phyloP scores from a whole-genome alignment of 2,329 filamentous ascomycete species.

The Podosphaera aphanis region DNA sequence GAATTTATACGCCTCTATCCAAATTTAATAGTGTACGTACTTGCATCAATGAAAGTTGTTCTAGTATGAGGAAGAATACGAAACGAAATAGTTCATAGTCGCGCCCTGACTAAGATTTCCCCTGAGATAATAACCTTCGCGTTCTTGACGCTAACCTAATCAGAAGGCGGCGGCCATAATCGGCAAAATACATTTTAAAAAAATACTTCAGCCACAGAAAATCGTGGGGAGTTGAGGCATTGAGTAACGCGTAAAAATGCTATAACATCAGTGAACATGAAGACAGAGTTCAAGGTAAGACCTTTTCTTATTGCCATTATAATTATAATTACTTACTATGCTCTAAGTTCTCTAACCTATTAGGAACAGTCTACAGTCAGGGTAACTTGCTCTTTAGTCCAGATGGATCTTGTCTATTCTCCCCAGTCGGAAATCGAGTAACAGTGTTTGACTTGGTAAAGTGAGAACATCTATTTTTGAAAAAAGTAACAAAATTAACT shows the following conservation, averaged over 20 bases:
- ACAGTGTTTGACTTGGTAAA: conserved; percentile 92
- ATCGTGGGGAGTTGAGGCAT: no score
- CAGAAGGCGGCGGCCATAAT: neutral
- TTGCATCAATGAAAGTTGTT: neutral
- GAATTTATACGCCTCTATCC: neutral
- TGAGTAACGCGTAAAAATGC: conserved; percentile 5
- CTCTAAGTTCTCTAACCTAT: conserved; percentile 81
- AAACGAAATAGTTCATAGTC: neutral
- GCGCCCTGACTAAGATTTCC: conserved; percentile 1
- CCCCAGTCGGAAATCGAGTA: conserved; percentile 86
- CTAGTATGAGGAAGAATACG: neutral
- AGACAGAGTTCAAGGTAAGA: conserved; percentile 90
- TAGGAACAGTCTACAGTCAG: conserved; percentile 95
- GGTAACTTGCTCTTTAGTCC: conserved; percentile 92
- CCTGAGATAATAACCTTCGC: conserved; percentile 5
- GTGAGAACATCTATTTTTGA: conserved; percentile 21
- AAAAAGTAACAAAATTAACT: conserved; percentile 3
- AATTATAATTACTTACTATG: conserved; percentile 1
- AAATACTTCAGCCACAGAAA: no score
- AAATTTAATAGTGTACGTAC: neutral
- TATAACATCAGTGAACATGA: conserved; percentile 39
- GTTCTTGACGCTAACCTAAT: conserved; percentile 1
- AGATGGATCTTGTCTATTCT: conserved; percentile 86
- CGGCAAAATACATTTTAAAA: neutral
- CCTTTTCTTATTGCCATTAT: neutral